Base-by-base conservation (phyloP, 208 protist species). In the Acanthamoeba rhysodes region DNA sequence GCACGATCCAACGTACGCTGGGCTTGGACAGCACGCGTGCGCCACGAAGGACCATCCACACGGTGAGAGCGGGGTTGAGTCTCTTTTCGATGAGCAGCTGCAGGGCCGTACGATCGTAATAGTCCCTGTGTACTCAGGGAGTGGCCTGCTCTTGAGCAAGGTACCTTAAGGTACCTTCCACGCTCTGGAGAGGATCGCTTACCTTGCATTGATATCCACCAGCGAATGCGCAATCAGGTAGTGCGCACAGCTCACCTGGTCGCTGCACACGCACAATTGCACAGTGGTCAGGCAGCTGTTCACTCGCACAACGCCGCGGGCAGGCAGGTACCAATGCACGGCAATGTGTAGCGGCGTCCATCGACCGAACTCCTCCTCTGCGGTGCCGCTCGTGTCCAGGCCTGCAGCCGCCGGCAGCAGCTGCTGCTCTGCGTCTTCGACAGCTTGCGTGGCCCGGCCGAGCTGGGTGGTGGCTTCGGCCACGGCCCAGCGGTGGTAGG, bases 31-130 rank as follows among this genome's bases (percentile, higher is more conserved):
- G 68, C 34, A 78, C 68, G 34, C 68, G 68, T 16, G 68, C 68
- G 34, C 68, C 68, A 29, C 68, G 68, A 78, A 41, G 34, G 68
- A 78, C 32, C 68, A 78, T 32, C 68, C 68, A 78, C 4, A 37
- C 68, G 34, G 34, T 41, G 68, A 78, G 34, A 20, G 68, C 24
- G 34, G 68, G 68, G 22, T 78, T 41, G 32, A 20, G 24, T 24
- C 68, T 78, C 68, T 78, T 78, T 41, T 78, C 68, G 32, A 78
- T 41, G 32, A 78, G 68, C 68, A 78, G 34, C n/a, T 78, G 68
- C 68, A 78, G 6, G 32, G 68, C 18, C 7, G 68, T 78, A 20
- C 68, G n/a, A 24, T 41, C 68, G 68, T 78, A 78, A 6, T 78
- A 41, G 68, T 78, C 68, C 68, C n/a, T 78, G 68, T 27, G 8